A percentile compares a stretch with the other conserved stretches of the same genome.
Conservation (phyloP, 108 stramenopile genomes). For the Conticribra guillardii region DNA sequence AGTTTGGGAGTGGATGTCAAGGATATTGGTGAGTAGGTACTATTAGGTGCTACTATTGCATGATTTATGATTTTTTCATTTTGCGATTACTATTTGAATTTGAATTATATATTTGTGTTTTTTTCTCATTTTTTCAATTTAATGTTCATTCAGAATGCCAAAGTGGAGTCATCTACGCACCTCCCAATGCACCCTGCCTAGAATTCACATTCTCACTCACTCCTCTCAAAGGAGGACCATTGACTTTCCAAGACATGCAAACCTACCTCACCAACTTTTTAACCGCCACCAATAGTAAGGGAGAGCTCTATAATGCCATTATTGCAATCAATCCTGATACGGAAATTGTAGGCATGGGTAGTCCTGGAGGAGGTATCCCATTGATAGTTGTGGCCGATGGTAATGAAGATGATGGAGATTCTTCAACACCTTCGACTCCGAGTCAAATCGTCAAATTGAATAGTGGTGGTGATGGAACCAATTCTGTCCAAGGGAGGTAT, state of each 20-base stretch:
- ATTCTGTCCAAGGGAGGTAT: no score
- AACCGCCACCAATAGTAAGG: constrained; percentile 8
- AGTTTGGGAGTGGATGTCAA: constrained; percentile 13
- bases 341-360: constrained; percentile 8
- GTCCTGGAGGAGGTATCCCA: constrained; percentile 19
- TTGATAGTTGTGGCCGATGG: no score
- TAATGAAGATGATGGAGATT: no score
- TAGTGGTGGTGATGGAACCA: no score
- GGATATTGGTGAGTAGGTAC: constrained; percentile 10
- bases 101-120: not conserved
- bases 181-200: not conserved
- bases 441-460: not conserved
- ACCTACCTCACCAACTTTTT: not conserved
- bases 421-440: no score
- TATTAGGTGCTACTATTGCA: not conserved
- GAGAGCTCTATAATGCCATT: constrained; percentile 15
- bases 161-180: not conserved
- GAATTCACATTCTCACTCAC: constrained; percentile 7
- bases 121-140: no score
- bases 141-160: not conserved
- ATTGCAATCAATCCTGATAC: constrained; percentile 18
- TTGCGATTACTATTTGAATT: not conserved
- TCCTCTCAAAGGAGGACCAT: constrained; percentile 9
- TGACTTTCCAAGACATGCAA: not conserved
- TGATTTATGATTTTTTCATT: not conserved